Evolutionary conservation across 805 yeast species (phyloP).

Genomic region (Ogataea degrootiae): DNA sequence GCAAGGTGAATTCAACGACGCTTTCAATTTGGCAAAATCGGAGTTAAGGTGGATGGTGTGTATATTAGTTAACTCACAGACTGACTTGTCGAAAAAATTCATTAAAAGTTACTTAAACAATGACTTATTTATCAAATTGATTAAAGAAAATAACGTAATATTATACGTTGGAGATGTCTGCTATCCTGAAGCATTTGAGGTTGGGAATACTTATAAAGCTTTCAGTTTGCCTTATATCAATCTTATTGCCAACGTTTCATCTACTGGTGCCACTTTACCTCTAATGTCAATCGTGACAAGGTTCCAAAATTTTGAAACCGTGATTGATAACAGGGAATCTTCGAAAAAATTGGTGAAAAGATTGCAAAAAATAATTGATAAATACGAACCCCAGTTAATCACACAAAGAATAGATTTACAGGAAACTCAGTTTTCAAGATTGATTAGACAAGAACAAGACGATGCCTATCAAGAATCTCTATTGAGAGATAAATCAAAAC

Average conservation of each 20-base stretch:
- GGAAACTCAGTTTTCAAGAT: slow-evolving; percentile 54
- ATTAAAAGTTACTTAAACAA: slow-evolving; percentile 43
- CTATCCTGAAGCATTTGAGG: slow-evolving; percentile 62
- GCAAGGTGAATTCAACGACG: slow-evolving; percentile 37
- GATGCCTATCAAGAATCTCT: slow-evolving; percentile 60
- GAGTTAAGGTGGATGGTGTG: slow-evolving; percentile 50
- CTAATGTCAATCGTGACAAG: slow-evolving; percentile 46
- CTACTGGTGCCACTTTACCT: slow-evolving; percentile 43
- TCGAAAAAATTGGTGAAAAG: slow-evolving; percentile 31
- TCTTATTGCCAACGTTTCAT: slow-evolving; percentile 51
- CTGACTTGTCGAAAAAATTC: slow-evolving; percentile 37
- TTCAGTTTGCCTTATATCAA: slow-evolving; percentile 52
- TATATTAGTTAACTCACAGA: slow-evolving; percentile 44
- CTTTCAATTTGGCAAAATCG: slow-evolving; percentile 33
- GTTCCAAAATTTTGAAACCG: slow-evolving; percentile 29
- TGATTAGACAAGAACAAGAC: slow-evolving; percentile 61
- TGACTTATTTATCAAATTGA: slow-evolving; percentile 35
- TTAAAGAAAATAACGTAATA: slow-evolving; percentile 40
- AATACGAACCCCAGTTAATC: slow-evolving; percentile 56
- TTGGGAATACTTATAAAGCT: slow-evolving; percentile 52
- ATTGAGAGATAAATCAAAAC: slow-evolving; percentile 50
- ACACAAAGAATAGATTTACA: slow-evolving; percentile 56
- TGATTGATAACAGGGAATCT: slow-evolving; percentile 8
- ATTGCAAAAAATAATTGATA: slow-evolving; percentile 40
- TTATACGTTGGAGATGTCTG: slow-evolving; percentile 62